phyloP scores from a whole-genome alignment of 306 rosid genomes.

The Adenanthera pavonina region DNA sequence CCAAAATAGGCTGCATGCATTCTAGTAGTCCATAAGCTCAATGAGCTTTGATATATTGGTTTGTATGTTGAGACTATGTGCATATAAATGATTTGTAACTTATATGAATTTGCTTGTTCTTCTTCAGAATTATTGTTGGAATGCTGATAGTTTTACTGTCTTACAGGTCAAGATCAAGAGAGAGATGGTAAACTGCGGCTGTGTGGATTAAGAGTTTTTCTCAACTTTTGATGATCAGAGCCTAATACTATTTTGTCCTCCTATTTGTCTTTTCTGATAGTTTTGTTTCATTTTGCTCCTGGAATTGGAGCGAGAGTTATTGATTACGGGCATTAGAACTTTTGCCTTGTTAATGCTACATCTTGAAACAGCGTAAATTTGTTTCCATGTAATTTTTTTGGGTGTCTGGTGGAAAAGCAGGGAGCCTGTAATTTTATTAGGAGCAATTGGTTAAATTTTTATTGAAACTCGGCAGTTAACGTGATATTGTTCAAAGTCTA shows the following conservation, averaged over 20 bases:
- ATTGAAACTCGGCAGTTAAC: constrained; percentile 43
- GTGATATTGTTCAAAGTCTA: constrained; percentile 35
- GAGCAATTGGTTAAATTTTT: constrained; percentile 40
- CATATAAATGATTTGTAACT: neutral
- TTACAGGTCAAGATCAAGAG: constrained; percentile 54
- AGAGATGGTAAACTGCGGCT: constrained; percentile 55
- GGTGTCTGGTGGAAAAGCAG: constrained; percentile 56
- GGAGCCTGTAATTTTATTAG: constrained; percentile 60
- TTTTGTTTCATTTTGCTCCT: constrained; percentile 54
- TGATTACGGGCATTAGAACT: constrained; percentile 54
- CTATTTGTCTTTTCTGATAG: constrained; percentile 47
- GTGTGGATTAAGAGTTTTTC: constrained; percentile 50
- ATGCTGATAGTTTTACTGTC: constrained; percentile 36
- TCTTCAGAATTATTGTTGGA: neutral
- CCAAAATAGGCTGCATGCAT: neutral
- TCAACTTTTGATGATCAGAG: constrained; percentile 56
- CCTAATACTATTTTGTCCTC: constrained; percentile 52
- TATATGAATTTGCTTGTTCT: neutral
- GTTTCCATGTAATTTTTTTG: constrained; percentile 47
- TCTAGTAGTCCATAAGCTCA: neutral
- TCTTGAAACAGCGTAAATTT: constrained; percentile 53
- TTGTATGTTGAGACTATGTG: neutral
- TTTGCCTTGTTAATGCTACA: constrained; percentile 51
- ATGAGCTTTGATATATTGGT: neutral
- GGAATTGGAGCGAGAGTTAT: constrained; percentile 55